phyloP scores from a whole-genome alignment of 2,329 filamentous ascomycete species.

The Alternaria ventricosa region DNA sequence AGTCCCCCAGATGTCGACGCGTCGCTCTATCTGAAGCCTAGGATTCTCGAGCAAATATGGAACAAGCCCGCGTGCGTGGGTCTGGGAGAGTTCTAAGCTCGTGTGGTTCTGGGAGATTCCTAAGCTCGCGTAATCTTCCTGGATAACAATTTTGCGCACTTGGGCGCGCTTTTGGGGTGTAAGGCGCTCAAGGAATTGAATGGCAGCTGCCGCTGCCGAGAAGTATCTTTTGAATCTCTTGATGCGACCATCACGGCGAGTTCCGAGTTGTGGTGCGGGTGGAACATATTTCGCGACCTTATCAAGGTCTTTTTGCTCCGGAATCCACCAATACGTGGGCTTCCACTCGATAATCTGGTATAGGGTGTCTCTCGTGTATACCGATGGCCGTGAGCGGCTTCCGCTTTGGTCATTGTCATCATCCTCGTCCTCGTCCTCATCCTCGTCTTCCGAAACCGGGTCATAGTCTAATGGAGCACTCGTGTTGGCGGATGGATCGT shows the following conservation, averaged over 20 bases:
- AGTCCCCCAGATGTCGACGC: neutral
- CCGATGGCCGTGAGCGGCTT: neutral
- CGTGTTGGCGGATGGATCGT: neutral
- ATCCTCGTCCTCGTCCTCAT: neutral
- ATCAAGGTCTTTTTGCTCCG: neutral
- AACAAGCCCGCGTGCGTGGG: neutral
- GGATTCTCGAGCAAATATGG: neutral
- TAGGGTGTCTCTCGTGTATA: neutral
- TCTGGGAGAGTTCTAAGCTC: neutral
- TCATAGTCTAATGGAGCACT: neutral
- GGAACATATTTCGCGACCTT: neutral
- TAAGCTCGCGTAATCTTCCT: neutral
- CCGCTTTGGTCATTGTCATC: neutral
- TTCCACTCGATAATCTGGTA: neutral
- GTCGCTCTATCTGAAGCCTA: neutral
- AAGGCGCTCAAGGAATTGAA: neutral
- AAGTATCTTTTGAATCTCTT: neutral
- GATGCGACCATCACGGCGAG: neutral
- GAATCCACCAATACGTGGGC: neutral
- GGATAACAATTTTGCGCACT: neutral
- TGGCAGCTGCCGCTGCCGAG: neutral
- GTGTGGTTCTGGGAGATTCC: neutral
- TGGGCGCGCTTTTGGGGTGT: neutral
- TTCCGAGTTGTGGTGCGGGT: neutral
- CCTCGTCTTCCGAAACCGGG: neutral